Base-by-base conservation (phyloP, 1,139 yeast species). In the Hansenula lynferdii region DNA sequence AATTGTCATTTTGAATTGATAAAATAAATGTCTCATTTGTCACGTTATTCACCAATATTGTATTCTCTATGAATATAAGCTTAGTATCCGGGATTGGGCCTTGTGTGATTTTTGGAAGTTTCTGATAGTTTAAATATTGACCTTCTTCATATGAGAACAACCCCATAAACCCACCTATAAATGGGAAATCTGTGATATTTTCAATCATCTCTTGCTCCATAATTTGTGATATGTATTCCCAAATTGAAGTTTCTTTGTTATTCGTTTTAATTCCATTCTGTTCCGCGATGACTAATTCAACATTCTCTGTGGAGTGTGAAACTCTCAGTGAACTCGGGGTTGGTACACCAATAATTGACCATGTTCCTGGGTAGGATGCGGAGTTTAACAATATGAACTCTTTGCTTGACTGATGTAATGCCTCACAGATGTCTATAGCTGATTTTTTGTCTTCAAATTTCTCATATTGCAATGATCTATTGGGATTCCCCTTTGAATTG, bases 121-220 rank as follows among this genome's bases (percentile, higher is more conserved):
- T 66, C 35, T 61, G 60, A 24, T 62, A 31, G 1, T 59, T 41
- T 15, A 78, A 51, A 48, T 69, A 69, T 27, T 72, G 72, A 1
- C 92, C 90, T 61, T 84, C 89, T 57, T 92, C 99, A 56, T 92
- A 92, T 0, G 95, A 83, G 11, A 92, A 60, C 34, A 85, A 67
- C 1, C 99, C 99, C 44, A 89, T 65, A 26, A 84, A 70, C 0
- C 99, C 99, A 18, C 98, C 98, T 42, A 80, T 67, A 55, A 94
- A 94, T 1, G 96, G 95, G 31, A 84, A 63, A 2, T 51, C 53
- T 2, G 60, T 45, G 12, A 41, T 41, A 20, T 49, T 45, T 8
- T 40, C 43, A 26, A 37, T 42, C 46, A 60, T 28, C 38, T 48
- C 39, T 37, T 47, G 34, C 51, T 55, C 51, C 84, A 85, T 78